phyloP scores from a whole-genome alignment of 805 yeast species.

The Scheffersomyces stipitis region DNA sequence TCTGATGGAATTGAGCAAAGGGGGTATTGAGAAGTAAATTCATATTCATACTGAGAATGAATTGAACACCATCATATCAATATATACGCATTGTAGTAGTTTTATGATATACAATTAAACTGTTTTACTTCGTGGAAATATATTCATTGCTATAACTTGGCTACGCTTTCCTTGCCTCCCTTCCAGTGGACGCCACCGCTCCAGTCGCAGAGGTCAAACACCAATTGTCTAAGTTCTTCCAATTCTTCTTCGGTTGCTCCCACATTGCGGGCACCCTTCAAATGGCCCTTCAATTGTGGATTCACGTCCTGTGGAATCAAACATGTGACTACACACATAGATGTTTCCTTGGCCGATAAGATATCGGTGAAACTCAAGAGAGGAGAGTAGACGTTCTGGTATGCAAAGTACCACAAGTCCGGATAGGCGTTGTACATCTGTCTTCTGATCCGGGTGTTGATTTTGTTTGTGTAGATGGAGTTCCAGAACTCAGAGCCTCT shows the following conservation, averaged over 20 bases:
- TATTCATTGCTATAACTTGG: conserved; percentile 55
- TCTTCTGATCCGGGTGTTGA: conserved; percentile 61
- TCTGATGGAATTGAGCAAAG: too few relatives aligned
- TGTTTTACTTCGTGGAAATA: too few relatives aligned
- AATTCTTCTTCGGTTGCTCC: conserved; percentile 71
- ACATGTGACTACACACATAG: conserved; percentile 73
- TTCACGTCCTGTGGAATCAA: conserved; percentile 91
- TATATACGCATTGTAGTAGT: too few relatives aligned
- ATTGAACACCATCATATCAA: too few relatives aligned
- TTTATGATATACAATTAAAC: too few relatives aligned
- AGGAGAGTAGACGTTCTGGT: conserved; percentile 75
- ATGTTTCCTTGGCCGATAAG: conserved; percentile 66
- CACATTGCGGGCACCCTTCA: conserved; percentile 78
- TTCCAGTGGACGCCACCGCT: conserved; percentile 54
- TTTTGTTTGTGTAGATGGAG: conserved; percentile 66
- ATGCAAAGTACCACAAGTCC: conserved; percentile 74
- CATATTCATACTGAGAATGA: too few relatives aligned
- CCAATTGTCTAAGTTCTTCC: conserved; percentile 56
- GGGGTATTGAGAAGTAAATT: too few relatives aligned
- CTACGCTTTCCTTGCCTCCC: conserved; percentile 56
- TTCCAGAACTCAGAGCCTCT: conserved; percentile 73
- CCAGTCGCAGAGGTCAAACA: conserved; percentile 69
- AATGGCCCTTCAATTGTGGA: conserved; percentile 89
- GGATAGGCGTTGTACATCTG: conserved; percentile 80
- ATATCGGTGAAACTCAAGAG: conserved; percentile 67